Evolutionary conservation across 352 stramenopile species (phyloP).

Genomic region (Peronospora belbahrii): DNA sequence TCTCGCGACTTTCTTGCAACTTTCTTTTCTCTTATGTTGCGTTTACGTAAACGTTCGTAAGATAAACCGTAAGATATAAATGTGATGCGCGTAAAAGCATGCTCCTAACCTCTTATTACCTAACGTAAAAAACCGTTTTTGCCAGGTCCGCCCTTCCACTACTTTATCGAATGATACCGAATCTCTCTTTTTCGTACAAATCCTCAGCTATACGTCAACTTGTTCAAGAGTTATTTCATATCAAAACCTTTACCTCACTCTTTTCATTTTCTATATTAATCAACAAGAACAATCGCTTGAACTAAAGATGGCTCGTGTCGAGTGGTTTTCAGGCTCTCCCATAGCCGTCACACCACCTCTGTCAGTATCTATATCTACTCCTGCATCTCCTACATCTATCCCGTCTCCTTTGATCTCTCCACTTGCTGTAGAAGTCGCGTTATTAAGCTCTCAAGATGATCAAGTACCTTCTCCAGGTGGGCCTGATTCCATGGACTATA

Average conservation of each 20-base stretch:
- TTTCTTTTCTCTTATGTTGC: no score
- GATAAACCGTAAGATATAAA: no score
- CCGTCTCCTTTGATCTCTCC: not conserved
- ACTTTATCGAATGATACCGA: conserved; percentile 2
- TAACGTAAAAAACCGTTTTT: no score
- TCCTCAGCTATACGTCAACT: not conserved
- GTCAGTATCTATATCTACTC: not conserved
- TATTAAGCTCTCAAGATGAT: not conserved
- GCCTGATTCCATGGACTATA: conserved; percentile 33
- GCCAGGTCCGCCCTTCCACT: conserved; percentile 4
- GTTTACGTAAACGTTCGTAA: no score
- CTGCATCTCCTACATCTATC: conserved; percentile 4
- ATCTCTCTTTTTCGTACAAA: not conserved
- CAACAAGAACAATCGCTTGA: no score
- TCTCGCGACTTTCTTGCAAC: no score
- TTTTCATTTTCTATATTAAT: no score
- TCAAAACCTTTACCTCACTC: no score
- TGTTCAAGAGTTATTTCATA: not conserved
- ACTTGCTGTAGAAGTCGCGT: conserved; percentile 7
- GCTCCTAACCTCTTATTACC: no score
- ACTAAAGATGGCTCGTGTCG: conserved; percentile 6
- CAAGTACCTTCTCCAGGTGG: conserved; percentile 22
- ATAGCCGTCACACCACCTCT: not conserved
- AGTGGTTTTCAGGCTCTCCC: conserved; percentile 1
- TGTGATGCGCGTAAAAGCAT: no score